Base-by-base conservation (phyloP, 2,329 filamentous ascomycete species). In the Tolypocladium tropicale region DNA sequence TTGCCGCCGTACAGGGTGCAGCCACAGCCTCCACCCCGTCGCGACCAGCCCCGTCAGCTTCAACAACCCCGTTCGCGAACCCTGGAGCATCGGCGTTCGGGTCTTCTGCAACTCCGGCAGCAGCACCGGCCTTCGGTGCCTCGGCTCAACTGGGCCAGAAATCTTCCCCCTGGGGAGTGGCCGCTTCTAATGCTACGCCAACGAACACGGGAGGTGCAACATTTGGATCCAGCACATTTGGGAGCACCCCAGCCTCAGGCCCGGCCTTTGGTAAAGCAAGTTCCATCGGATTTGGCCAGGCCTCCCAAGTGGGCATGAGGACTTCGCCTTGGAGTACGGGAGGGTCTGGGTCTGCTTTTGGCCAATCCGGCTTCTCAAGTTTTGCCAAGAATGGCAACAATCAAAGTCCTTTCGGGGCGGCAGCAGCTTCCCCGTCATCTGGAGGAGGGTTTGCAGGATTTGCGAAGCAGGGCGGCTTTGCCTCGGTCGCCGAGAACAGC, bases 391-490 rank as follows among this genome's bases (percentile, higher is more conserved):
- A 69, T 52, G 67, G 60, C 32, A 64, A 54, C 43, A 64, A 59
- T 34, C 59, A 68, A 52, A 72, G 68, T 53, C 66, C 73, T 1
- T 78, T 79, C 59, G 53, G 57, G 25, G 56, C 63, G 6, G 58
- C 69, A 46, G 64, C 72, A 7, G 67, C 57, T 2, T 52, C 70
- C 5, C 63, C 73, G 1, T 53, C 69, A 7, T 70, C 73, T 12
- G 74, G 76, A 33, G 78, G 77, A 1, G 79, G 78, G 0, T 82
- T 83, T 62, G 75, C 82, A 28, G 72, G 72, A 30, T 84, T 84
- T 64, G 78, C 81, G 4, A 74, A 67, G 32, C 74, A 79, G 57
- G 72, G 78, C 3, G 82, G 81, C 1, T 86, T 86, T 65, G 77
- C 72, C 7, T 74, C 79, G 21, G 61, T 83, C 28, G 70, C 67